Evolutionary conservation across 441 rosid species (phyloP), one percentile per base, ranked within the genome.

Genomic region (Corymbia calophylla): DNA sequence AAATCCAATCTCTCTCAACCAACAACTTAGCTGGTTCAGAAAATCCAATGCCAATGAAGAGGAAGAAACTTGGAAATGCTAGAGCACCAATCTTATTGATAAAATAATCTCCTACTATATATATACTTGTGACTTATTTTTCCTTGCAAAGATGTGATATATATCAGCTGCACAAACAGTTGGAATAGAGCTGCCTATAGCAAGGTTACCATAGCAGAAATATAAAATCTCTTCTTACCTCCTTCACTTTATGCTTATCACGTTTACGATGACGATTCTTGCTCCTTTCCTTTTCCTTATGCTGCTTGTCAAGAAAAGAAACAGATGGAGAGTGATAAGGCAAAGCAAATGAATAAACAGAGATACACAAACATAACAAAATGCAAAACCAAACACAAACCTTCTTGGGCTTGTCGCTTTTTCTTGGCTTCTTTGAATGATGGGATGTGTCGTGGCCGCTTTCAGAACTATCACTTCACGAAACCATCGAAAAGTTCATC

Each of bases 341-440:
- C 47, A 85, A 87, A 54, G 27, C n/a, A 88, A 17, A 54, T 48
- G 87, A 55, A 87, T 17, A 58, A 84, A 8, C 58, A 29, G 39
- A 88, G 82, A 31, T 19, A 56, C 6, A 86, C 39, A 31, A 8
- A 32, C 32, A 58, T 12, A 85, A 81, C 5, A 64, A 47, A 87
- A 64, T 23, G 86, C 84, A 60, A 64, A 92, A 53, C 27, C 88
- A 55, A 54, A 31, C 21, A 53, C 87, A 48, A 11, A 98, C 99
- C 99, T 97, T 98, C 95, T 95, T 98, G 25, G 90, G 88, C 92
- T 91, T 95, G 60, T 94, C 99, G 91, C 91, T 94, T 92, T 94
- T 97, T 94, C 93, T 96, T 91, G 87, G 97, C 95, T 90, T 98
- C 95, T 94, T 95, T 48, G 96, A 92, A 56, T 68, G 94, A 86